Evolutionary conservation across 2,329 filamentous ascomycete genomes (phyloP), one percentile per base, ranked within the genome.

Genomic region (Aspergillus arachidicola): DNA sequence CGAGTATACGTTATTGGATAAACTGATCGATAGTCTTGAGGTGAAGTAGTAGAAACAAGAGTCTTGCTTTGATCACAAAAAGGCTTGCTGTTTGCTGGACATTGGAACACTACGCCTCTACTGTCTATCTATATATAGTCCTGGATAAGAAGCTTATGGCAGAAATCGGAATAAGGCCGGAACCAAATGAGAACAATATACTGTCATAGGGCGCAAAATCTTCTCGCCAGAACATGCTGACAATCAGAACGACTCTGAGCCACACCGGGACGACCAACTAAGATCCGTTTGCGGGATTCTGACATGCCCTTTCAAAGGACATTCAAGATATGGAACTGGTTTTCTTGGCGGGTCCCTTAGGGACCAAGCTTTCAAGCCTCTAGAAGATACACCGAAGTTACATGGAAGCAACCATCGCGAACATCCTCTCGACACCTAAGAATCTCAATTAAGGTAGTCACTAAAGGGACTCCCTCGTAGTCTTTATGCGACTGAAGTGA

Each of bases 161-260:
- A 69, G 64, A 69, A 66, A 54, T 62, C 68, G 67, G 68, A 60
- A 63, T 38, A 51, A 36, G 59, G 34, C 48, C 51, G 61, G 61
- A 58, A 54, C 61, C 55, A 50, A 48, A 57, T 55, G 55, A 43
- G 16, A 7, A 16, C 57, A 30, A n/a, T 26, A 56, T 43, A 21
- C 11, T 21, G 32, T 51, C n/a, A 61, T 19, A 41, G 43, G 43
- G 30, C 43, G 59, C 41, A 36, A 45, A 59, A 41, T 45, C 23
- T 57, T 43, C 26, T n/a, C n/a, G 16, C 21, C 19, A 57, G 21
- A 38, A 26, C 16, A 14, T n/a, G 55, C 55, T 57, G 55, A 57
- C 55, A 38, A 58, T 51, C 21, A 34, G n/a, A 19, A n/a, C 9
- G 26, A 19, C 28, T 19, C 43, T 36, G 26, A 55, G 51, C 51